These are phyloP conservation scores for Madurella fahalii DNA, from an alignment of 2,329 filamentous ascomycete species.

Conservation along the genomic window DNA sequence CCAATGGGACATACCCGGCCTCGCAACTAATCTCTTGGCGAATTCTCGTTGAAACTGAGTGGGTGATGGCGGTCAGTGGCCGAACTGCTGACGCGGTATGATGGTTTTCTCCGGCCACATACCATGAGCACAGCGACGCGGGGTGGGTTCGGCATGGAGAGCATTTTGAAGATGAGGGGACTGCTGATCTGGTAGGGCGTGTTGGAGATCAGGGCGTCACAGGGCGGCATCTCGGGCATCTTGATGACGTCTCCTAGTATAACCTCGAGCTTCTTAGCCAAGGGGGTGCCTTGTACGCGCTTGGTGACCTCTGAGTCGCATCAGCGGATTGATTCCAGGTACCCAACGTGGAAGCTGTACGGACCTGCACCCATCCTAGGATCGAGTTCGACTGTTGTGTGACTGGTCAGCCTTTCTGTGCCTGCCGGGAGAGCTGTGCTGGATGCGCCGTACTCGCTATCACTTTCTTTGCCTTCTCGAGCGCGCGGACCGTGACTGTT, in stretches of 20 bases:
- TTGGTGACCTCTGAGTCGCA: conserved; percentile 66
- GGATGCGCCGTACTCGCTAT: conserved; percentile 47
- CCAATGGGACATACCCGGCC: conserved; percentile 12
- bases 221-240: conserved; percentile 56
- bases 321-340: neutral
- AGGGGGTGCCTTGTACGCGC: conserved; percentile 84
- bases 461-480: conserved; percentile 77
- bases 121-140: conserved; percentile 69
- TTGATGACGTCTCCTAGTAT: conserved; percentile 93
- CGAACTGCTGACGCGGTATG: no score
- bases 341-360: neutral
- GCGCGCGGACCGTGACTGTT: conserved; percentile 81
- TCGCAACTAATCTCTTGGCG: conserved; percentile 81
- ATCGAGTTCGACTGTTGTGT: conserved; percentile 77
- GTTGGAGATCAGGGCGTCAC: conserved; percentile 71
- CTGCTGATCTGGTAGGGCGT: conserved; percentile 80
- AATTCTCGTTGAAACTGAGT: conserved; percentile 80
- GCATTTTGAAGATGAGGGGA: conserved; percentile 81
- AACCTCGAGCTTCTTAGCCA: conserved; percentile 79
- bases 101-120: neutral
- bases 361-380: conserved; percentile 78
- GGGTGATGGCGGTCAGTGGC: conserved; percentile 41
- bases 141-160: conserved; percentile 76
- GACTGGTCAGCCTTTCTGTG: conserved; percentile 41
- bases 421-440: neutral